Evolutionary conservation across 106 monocot genomes (phyloP), one percentile per base, ranked within the genome.

Genomic region (Vanilla planifolia): DNA sequence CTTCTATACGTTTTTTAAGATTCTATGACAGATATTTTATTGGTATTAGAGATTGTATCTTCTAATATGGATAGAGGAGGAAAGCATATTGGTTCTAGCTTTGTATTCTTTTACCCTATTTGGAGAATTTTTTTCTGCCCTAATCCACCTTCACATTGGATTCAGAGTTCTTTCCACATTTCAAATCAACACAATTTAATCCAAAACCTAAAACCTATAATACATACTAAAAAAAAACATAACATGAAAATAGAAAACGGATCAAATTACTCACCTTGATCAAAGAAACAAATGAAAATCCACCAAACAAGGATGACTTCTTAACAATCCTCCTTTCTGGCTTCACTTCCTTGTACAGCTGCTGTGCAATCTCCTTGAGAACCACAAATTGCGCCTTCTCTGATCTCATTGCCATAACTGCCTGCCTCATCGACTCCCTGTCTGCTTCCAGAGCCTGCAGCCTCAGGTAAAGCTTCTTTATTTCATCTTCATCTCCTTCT

Each of bases 371-470:
- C 73, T 81, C 89, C 73, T 45, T 78, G 10, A 81, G 47, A 61
- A 89, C 45, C 29, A 78, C 76, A 20, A 89, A 65, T 61, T 89
- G 89, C 16, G 81, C 84, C 42, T 81, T 78, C 35, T 89, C 89
- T 1, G 68, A 79, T 29, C 69, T 35, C 84, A 89, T 75, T 13
- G 84, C 63, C 29, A 79, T 53, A 30, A 85, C 66, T 0, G 75
- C 75, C 46, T 81, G 72, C 69, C 75, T 71, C 78, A 89, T 77
- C 0, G 89, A 78, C 51, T 81, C 89, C 69, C 84, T 71, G 20
- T 89, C 84, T 5, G 84, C 89, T 53, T 89, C 89, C 33, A 89
- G 61, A 0, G 73, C 85, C 66, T 85, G 81, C 36, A 89, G 48
- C 76, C 81, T 77, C 66, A 56, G 36, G 50, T 85, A 72, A n/a